Base-by-base conservation (phyloP, 2,329 filamentous ascomycete genomes). In the Botryosphaeria dothidea region DNA sequence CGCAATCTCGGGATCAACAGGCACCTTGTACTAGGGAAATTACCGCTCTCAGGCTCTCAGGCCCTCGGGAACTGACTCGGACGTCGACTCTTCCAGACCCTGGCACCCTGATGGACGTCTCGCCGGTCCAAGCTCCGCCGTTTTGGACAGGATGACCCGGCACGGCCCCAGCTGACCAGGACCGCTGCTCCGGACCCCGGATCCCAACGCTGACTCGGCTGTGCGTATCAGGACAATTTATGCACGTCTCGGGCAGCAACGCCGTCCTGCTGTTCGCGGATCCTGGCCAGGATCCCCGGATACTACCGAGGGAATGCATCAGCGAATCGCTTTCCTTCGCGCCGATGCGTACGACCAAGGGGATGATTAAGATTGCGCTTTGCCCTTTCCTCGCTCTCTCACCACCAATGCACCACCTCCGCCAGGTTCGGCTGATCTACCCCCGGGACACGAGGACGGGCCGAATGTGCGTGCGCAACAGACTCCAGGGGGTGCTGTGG, bases 211-310 rank as follows among this genome's bases (percentile, higher is more conserved):
- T 62, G 58, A 62, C 58, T 62, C 58, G 29, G 43, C 29, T 31
- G 27, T n/a, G 56, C 43, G 56, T 60, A 60, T 60, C 56, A 60
- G 41, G 56, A 60, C 56, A 45, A 60, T 46, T 60, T 46, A 46
- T 60, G 56, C 38, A 60, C 56, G n/a, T 60, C 56, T 45, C 31
- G 41, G 36, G 36, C 36, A 43, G 56, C 41, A 31, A 60, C 25
- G 27, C 43, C 56, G 38, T 17, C 27, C 25, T 82, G 78, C 66
- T 82, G 75, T 34, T 73, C 71, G 19, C 79, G 76, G 62, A 83
- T 76, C 70, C 79, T 72, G 56, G 71, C 70, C 58, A 83, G 72
- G 56, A 82, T 69, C 21, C 81, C 75, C 23, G 81, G 80, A 73
- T 82, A 83, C 77, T 76, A 67, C 63, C 56, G 62, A 60, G 56